Percentiles rank a stretch among this genome's conserved stretches.
phyloP scores from a whole-genome alignment of 2,329 filamentous ascomycete genomes.

The Fusarium verticillioides region DNA sequence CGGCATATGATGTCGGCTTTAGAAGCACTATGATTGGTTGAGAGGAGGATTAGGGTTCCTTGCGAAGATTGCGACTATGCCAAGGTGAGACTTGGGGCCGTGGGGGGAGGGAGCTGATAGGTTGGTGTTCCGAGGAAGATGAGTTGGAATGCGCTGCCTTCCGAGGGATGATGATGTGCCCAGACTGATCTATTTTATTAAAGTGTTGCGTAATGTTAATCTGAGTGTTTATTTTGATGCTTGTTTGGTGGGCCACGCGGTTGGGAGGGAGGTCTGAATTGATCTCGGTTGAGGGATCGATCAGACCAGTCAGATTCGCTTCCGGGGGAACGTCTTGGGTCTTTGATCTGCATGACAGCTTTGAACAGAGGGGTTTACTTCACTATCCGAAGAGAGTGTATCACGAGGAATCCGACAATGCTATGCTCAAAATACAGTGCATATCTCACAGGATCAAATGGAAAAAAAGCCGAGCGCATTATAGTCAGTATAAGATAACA shows the following conservation, averaged over 20 bases:
- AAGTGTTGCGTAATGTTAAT: background rate
- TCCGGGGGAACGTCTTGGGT: too few relatives aligned
- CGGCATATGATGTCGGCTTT: slow-evolving; percentile 17
- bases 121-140: slow-evolving; percentile 10
- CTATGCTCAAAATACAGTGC: accelerated
- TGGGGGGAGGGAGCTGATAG: background rate
- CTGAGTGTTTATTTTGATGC: background rate
- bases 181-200: background rate
- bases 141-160: background rate
- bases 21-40: background rate
- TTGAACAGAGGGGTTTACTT: too few relatives aligned
- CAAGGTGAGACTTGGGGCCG: background rate
- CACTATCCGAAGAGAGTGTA: too few relatives aligned
- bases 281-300: background rate
- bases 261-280: background rate
- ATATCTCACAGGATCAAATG: accelerated
- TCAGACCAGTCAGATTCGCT: background rate
- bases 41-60: background rate
- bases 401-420: background rate
- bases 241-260: background rate
- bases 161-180: background rate
- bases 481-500: background rate
- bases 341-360: background rate
- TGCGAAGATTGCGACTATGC: background rate
- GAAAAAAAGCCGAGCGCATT: accelerated